phyloP scores from a whole-genome alignment of 2,329 filamentous ascomycete species.

The Clonostachys byssicola region DNA sequence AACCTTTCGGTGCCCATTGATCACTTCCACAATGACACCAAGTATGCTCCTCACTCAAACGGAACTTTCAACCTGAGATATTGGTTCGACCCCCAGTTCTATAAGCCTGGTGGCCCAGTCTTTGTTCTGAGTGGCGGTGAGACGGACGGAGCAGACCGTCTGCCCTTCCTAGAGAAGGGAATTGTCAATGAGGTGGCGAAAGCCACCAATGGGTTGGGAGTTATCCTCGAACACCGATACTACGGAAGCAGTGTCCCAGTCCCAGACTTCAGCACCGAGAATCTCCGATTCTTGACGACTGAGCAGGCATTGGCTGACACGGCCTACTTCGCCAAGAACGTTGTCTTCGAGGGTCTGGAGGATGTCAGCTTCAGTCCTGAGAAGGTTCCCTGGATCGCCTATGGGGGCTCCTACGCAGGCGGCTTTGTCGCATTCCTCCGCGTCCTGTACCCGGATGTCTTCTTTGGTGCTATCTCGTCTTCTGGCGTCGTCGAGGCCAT shows the following conservation, averaged over 20 bases:
- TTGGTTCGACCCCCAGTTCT: conserved; percentile 77
- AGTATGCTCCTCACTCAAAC: conserved; percentile 72
- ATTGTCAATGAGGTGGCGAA: conserved; percentile 67
- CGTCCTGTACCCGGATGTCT: conserved; percentile 72
- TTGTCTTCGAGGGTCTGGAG: conserved; percentile 67
- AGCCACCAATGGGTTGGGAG: conserved; percentile 69
- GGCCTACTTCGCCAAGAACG: conserved; percentile 73
- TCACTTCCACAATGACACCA: conserved; percentile 76
- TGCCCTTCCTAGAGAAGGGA: conserved; percentile 73
- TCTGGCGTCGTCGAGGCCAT: conserved; percentile 77
- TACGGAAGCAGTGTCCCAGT: conserved; percentile 75
- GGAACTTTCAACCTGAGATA: conserved; percentile 69
- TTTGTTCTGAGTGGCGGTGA: conserved; percentile 75
- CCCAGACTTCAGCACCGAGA: conserved; percentile 60
- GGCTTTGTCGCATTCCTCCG: conserved; percentile 74
- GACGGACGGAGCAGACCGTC: conserved; percentile 54
- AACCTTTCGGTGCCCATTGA: conserved; percentile 56
- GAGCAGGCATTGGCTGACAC: conserved; percentile 80
- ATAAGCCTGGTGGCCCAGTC: conserved; percentile 74
- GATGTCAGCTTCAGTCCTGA: conserved; percentile 61
- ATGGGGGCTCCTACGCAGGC: conserved; percentile 82
- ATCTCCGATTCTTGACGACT: conserved; percentile 76
- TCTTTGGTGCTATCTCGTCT: conserved; percentile 75
- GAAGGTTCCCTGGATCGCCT: conserved; percentile 68
- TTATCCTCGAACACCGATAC: conserved; percentile 84